phyloP scores from a whole-genome alignment of 495 filamentous ascomycete species.

The Trypethelium eluteriae region DNA sequence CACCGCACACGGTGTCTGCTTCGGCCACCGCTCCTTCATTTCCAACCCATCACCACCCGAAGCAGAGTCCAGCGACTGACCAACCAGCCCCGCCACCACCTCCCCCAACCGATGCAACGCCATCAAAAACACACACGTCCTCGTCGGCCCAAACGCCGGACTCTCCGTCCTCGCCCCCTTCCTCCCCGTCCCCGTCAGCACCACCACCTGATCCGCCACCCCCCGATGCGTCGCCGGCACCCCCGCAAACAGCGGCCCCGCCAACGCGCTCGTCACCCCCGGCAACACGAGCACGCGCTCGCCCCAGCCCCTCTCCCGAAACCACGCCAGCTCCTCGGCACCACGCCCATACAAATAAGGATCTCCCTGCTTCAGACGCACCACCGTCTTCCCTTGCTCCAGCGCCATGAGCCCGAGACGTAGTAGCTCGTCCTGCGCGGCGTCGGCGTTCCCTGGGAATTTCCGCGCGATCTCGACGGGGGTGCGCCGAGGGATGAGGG shows the following conservation, averaged over 20 bases:
- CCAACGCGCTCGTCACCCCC: conserved; percentile 80
- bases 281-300: conserved; percentile 63
- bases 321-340: conserved; percentile 86
- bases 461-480: conserved; percentile 90
- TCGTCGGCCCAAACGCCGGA: conserved; percentile 64
- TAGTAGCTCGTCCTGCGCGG: conserved; percentile 87
- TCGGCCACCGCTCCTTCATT: conserved; percentile 26
- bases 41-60: conserved; percentile 20
- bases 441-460: conserved; percentile 93
- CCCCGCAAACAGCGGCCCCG: conserved; percentile 77
- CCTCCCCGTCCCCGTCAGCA: conserved; percentile 91
- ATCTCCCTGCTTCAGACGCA: conserved; percentile 92
- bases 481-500: conserved; percentile 82
- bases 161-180: conserved; percentile 78
- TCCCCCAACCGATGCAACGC: conserved; percentile 74
- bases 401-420: conserved; percentile 65
- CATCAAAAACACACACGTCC: conserved; percentile 96
- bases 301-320: conserved; percentile 58
- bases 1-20: conserved; percentile 75
- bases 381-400: conserved; percentile 64
- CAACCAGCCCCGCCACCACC: conserved; percentile 47
- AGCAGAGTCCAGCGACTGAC: conserved; percentile 29
- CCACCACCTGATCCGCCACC: conserved; percentile 82
- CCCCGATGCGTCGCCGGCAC: conserved; percentile 84
- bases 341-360: conserved; percentile 94